Base-by-base conservation (phyloP, 1,284 basidiomycete species). In the Moniliophthora roreri region DNA sequence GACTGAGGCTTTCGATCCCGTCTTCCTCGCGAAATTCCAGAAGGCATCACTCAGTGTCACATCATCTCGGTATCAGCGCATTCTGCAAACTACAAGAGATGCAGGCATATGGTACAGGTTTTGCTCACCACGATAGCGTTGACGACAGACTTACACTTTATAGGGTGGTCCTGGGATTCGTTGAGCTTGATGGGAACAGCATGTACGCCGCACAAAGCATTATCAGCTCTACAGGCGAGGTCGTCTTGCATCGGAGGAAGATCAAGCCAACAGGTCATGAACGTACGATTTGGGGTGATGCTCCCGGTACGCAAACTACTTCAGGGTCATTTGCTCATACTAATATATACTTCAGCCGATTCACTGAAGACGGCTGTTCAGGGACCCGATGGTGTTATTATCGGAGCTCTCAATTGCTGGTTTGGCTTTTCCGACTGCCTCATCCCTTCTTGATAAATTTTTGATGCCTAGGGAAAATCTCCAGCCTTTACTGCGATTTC, bases 21-120 rank as follows among this genome's bases (percentile, higher is more conserved):
- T 96, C 61, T 99, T 93, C 69, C 99, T 99, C 68, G 98, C 97
- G 38, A 93, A 99, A 70, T 96, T 97, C 0, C 95, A 98, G 71
- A 95, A 99, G 34, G 55, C 56, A 18, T 54, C 46, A 24, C 50
- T 59, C 2, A 39, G 44, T 21, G 58, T 61, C 4, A 36, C 53
- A n/a, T 55, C 56, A 1, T 18, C 32, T 1, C 52, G 60, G 40
- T 59, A 58, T 51, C 52, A 56, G 16, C 50, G 52, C 4, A 58
- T 59, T 21, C 32, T 55, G 13, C 48, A 28, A 6, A 58, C 56
- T 15, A 35, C 50, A 3, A 58, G 53, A 34, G 53, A 61, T 28
- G 55, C 55, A 23, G 58, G 56, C 8, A 59, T 59, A 11, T 61
- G 60, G 56, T 56, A 28, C 41, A 36, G 20, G 4, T 23, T 53